Base-by-base conservation (phyloP, 78 protist genomes). In the Dictyostelium purpureum region DNA sequence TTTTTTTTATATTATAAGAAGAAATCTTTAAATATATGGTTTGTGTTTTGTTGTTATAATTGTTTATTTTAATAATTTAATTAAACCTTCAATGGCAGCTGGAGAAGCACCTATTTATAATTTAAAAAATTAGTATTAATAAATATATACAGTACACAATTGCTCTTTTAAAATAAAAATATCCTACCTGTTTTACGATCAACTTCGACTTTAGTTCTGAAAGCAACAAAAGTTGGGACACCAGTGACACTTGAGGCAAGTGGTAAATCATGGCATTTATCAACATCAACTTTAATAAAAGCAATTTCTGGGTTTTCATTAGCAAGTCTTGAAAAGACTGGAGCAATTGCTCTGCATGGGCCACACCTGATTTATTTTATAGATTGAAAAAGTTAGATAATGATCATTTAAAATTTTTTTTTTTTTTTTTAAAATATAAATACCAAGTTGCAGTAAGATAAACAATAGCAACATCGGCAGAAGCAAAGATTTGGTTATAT, bases 401-500 rank as follows among this genome's bases (percentile, higher is more conserved):
- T n/a, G 6, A n/a, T n/a, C 12, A 31, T 31, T 61, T 28, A n/a
- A 6, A 28, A n/a, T 28, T n/a, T 28, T 59, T n/a, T 28, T 61
- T 12, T 28, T 28, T 28, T 61, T n/a, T 19, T 61, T n/a, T 10
- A 31, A 61, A 19, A 11, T 6, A 18, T 6, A 35, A 35, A 65
- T 61, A 73, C 79, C 79, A 73, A 52, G 79, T 73, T 16, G 79
- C 79, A 73, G 79, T 73, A 6, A 42, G 26, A 19, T 73, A 47
- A 73, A 47, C 74, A 65, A 65, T 12, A 28, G 43, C 43, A 19
- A 19, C 0, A 31, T 28, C 1, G 4, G 49, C 74, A 5, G 19
- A 16, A 0, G 1, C 28, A 37, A 65, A 37, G n/a, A 26, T 11
- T 14, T 14, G 12, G 0, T 65, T 2, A n/a, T 11, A 65, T 35